These are phyloP conservation scores for Mucor piriformis DNA, from an alignment of 371 early-diverging fungal genomes.

Conservation along the genomic window DNA sequence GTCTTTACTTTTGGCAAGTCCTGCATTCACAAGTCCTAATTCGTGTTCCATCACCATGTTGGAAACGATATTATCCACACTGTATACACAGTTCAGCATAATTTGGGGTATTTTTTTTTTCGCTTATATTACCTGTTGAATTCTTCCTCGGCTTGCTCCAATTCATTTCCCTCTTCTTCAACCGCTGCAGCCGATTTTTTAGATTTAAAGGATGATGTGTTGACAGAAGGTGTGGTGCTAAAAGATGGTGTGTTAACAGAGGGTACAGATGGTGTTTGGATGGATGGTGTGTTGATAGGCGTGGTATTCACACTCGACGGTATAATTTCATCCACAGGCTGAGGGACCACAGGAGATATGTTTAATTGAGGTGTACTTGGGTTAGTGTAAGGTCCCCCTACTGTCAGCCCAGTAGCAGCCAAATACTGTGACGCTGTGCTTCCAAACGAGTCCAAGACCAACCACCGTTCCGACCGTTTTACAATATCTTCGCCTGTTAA, in stretches of 20 bases:
- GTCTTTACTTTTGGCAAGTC: constrained; percentile 51
- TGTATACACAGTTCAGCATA: constrained; percentile 20
- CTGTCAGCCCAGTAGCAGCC: constrained; percentile 30
- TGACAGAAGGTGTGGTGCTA: too few relatives aligned
- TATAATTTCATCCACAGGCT: too few relatives aligned
- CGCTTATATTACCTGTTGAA: constrained; percentile 34
- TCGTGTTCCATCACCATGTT: constrained; percentile 83
- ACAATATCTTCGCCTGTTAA: constrained; percentile 65
- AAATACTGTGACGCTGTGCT: constrained; percentile 18
- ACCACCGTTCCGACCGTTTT: constrained; percentile 70
- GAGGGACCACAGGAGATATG: neutral
- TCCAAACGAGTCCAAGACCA: constrained; percentile 62
- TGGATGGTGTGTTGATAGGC: too few relatives aligned
- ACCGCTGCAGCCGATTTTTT: too few relatives aligned
- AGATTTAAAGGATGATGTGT: too few relatives aligned
- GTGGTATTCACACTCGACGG: too few relatives aligned
- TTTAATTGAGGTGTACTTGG: neutral
- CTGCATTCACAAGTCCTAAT: constrained; percentile 47
- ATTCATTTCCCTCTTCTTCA: constrained; percentile 17
- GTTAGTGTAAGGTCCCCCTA: constrained; percentile 17
- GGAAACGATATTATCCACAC: constrained; percentile 75
- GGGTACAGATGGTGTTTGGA: too few relatives aligned
- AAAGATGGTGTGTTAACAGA: too few relatives aligned
- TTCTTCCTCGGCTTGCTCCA: constrained; percentile 58
- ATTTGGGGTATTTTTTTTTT: neutral